Conservation (phyloP, 2,329 filamentous ascomycete species). For the Aspergillus sp. region DNA sequence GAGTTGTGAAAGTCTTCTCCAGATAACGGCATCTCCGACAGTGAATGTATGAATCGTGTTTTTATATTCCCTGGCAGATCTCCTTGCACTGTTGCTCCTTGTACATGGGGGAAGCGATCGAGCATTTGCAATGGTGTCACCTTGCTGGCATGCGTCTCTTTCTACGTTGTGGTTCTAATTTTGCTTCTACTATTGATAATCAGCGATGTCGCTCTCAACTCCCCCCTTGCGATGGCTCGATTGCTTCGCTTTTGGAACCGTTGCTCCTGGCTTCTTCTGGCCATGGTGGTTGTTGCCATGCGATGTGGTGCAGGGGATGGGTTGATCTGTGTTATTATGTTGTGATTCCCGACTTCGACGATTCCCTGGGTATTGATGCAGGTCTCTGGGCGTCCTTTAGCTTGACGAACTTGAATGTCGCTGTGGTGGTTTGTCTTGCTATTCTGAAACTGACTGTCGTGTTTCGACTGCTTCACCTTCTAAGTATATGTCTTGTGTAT, state of each 20-base stretch:
- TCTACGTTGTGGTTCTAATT: constrained; percentile 21
- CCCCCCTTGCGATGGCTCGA: constrained; percentile 13
- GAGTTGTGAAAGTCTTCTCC: constrained; percentile 82
- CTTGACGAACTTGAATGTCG: no score
- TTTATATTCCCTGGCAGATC: constrained; percentile 14
- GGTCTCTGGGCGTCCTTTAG: no score
- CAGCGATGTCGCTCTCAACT: constrained; percentile 6
- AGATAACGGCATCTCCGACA: constrained; percentile 23
- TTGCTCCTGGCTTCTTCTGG: neutral
- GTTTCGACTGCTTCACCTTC: no score
- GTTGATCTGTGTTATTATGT: no score
- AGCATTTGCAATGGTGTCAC: constrained; percentile 30
- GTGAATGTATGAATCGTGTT: constrained; percentile 19
- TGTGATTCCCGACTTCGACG: no score
- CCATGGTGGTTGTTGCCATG: neutral
- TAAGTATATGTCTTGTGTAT: no score
- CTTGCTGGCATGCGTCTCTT: constrained; percentile 24
- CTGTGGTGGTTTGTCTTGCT: no score
- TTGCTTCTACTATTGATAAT: constrained; percentile 1
- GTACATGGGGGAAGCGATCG: constrained; percentile 25
- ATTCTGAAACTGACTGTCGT: no score
- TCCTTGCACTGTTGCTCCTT: constrained; percentile 19
- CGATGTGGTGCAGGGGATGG: no score
- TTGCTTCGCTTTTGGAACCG: constrained; percentile 6
- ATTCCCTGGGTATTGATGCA: no score